A percentile compares a stretch with the other conserved stretches of the same genome.
Evolutionary conservation across 2,329 filamentous ascomycete genomes (phyloP).

Genomic region (Curvularia hawaiiensis): DNA sequence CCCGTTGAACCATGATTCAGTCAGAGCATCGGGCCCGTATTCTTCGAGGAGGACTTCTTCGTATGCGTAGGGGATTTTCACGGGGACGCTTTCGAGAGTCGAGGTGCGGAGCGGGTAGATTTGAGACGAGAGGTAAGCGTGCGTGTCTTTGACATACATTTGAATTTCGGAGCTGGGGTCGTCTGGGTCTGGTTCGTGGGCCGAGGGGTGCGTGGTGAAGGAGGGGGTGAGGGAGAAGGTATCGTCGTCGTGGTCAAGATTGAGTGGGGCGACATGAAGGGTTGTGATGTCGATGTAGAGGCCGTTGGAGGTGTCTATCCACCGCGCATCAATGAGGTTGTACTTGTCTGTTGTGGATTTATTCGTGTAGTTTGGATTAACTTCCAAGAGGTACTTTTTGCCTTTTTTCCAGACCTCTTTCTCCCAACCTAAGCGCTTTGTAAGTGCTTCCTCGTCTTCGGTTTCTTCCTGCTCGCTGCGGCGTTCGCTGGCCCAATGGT

Average conservation of each 20-base stretch:
- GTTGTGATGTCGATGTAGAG: conserved; percentile 68
- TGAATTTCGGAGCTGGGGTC: conserved; percentile 2
- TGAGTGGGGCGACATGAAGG: conserved; percentile 53
- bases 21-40: conserved; percentile 58
- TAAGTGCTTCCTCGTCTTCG: conserved; percentile 17
- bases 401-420: conserved; percentile 21
- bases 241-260: conserved; percentile 3
- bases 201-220: conserved; percentile 3
- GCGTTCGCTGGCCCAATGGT: not conserved
- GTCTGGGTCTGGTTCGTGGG: conserved; percentile 1
- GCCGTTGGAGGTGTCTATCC: conserved; percentile 64
- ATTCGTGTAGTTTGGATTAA: conserved; percentile 62
- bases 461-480: conserved; percentile 1
- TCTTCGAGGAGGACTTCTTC: conserved; percentile 59
- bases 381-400: conserved; percentile 60
- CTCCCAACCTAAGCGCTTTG: conserved; percentile 1
- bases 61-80: conserved; percentile 63
- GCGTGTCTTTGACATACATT: conserved; percentile 60
- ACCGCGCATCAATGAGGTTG: conserved; percentile 65
- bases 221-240: not conserved
- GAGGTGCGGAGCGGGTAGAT: conserved; percentile 63
- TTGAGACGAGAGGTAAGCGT: conserved; percentile 58
- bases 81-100: conserved; percentile 59
- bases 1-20: conserved; percentile 52
- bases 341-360: conserved; percentile 51